Evolutionary conservation across 495 filamentous ascomycete species (phyloP).

Genomic region (Hypoxylon lienhwacheense): DNA sequence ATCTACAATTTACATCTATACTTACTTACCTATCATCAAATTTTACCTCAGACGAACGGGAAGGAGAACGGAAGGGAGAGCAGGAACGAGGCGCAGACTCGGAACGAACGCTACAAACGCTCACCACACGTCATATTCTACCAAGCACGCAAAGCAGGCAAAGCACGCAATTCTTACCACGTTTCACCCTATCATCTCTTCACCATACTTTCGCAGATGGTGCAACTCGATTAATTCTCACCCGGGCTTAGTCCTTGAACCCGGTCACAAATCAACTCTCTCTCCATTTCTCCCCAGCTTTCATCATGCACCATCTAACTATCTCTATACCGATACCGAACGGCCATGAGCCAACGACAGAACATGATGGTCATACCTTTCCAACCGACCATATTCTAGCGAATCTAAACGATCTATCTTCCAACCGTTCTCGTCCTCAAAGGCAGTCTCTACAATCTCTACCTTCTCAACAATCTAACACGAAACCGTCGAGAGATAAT

Average conservation of each 20-base stretch:
- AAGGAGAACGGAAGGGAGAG: background rate
- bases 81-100: no score
- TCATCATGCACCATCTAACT: constrained; percentile 11
- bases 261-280: constrained; percentile 22
- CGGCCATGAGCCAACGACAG: constrained; percentile 20
- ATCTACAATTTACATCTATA: no score
- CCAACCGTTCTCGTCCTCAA: constrained; percentile 13
- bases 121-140: constrained; percentile 21
- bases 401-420: constrained; percentile 14
- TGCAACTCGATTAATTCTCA: constrained; percentile 29
- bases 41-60: constrained; percentile 2
- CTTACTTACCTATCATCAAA: no score
- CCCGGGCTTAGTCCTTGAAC: constrained; percentile 28
- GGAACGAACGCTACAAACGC: background rate
- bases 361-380: constrained; percentile 19
- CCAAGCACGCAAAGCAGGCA: constrained; percentile 6
- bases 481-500: constrained; percentile 42
- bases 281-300: constrained; percentile 18
- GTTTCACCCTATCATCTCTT: constrained; percentile 35
- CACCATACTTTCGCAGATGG: constrained; percentile 27
- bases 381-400: constrained; percentile 10
- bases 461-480: constrained; percentile 18
- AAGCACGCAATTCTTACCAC: constrained; percentile 33
- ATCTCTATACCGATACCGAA: constrained; percentile 23
- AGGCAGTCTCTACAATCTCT: constrained; percentile 22